A percentile compares a stretch with the other conserved stretches of the same genome.
phyloP scores from a whole-genome alignment of 306 rosid species.

The Medicago ruthenica region DNA sequence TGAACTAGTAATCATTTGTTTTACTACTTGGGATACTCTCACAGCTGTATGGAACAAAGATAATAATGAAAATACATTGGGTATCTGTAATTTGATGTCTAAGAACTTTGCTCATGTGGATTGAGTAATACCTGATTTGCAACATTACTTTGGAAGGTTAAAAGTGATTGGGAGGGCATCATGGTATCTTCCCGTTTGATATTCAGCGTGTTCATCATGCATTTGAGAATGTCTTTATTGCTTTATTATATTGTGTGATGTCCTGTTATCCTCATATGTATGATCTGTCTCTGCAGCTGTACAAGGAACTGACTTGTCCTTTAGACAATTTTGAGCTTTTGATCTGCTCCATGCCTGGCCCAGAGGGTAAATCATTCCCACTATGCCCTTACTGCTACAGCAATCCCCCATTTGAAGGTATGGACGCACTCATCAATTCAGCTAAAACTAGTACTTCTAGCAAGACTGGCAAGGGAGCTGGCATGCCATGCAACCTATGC shows the following conservation, averaged over 20 bases:
- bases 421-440: slow-evolving; percentile 62
- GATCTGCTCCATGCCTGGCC: slow-evolving; percentile 82
- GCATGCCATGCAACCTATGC: slow-evolving; percentile 94
- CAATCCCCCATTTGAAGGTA: slow-evolving; percentile 97
- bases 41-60: neutral
- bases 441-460: slow-evolving; percentile 61
- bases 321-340: slow-evolving; percentile 93
- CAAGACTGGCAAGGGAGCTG: slow-evolving; percentile 86
- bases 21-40: slow-evolving; percentile 1
- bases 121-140: neutral
- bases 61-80: neutral
- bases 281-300: slow-evolving; percentile 64
- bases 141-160: slow-evolving; percentile 20
- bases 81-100: neutral
- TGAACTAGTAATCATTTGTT: neutral
- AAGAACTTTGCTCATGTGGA: neutral
- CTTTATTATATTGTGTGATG: slow-evolving; percentile 27
- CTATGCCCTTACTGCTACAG: slow-evolving; percentile 96
- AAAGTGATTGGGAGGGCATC: slow-evolving; percentile 30
- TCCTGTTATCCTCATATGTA: slow-evolving; percentile 26
- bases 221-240: slow-evolving; percentile 21
- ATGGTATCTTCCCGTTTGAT: slow-evolving; percentile 32
- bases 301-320: slow-evolving; percentile 91
- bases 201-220: slow-evolving; percentile 28
- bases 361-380: slow-evolving; percentile 90